phyloP scores from a whole-genome alignment of 176 grass and related monocot species.

The Zoysia pacifica region DNA sequence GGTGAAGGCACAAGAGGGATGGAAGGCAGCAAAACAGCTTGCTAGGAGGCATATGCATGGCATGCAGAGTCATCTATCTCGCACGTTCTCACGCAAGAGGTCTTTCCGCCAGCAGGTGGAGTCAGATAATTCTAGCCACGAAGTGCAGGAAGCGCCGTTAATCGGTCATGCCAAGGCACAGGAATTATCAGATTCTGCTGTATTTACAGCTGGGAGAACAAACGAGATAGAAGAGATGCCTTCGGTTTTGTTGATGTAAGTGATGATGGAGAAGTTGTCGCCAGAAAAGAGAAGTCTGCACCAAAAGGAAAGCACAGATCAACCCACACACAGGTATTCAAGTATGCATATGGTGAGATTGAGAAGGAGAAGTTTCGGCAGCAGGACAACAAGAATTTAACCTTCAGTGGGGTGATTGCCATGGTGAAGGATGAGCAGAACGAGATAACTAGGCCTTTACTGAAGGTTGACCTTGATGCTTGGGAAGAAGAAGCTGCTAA shows the following conservation, averaged over 20 bases:
- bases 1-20: conserved; percentile 65
- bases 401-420: conserved; percentile 68
- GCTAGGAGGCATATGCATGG: conserved; percentile 54
- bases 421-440: conserved; percentile 53
- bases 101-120: conserved; percentile 40
- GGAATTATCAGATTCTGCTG: conserved; percentile 48
- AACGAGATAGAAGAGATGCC: conserved; percentile 56
- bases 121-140: conserved; percentile 11
- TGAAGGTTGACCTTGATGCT: conserved; percentile 83
- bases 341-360: conserved; percentile 84
- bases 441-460: conserved; percentile 59
- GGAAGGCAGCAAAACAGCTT: conserved; percentile 67
- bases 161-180: conserved; percentile 20
- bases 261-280: conserved; percentile 44
- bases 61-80: conserved; percentile 55
- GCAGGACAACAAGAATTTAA: conserved; percentile 69
- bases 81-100: conserved; percentile 58
- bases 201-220: conserved; percentile 32
- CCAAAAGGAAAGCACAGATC: conserved; percentile 67
- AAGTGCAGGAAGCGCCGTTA: conserved; percentile 37
- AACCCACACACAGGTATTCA: conserved; percentile 73
- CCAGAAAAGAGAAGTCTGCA: conserved; percentile 38
- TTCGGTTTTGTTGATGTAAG: conserved; percentile 50
- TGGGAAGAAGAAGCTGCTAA: conserved; percentile 74
- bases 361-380: conserved; percentile 73